Conservation (phyloP, 208 protist genomes). For the Blechomonas ayalai region DNA sequence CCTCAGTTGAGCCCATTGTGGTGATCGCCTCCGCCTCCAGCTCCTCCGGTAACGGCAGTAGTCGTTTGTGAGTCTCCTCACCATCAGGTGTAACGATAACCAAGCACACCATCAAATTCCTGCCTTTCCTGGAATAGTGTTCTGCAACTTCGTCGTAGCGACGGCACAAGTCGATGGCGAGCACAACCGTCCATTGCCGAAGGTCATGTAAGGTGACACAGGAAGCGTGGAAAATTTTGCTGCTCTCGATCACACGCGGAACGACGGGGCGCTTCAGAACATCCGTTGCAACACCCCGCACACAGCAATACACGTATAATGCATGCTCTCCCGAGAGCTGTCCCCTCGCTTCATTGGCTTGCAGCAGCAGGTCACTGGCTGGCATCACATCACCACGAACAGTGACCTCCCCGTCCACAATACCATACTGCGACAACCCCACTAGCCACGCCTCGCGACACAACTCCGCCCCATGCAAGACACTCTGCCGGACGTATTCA, state of each 20-base stretch:
- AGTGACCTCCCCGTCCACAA: slow-evolving; percentile 4
- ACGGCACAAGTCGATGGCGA: slow-evolving; percentile 45
- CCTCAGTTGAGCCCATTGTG: no score
- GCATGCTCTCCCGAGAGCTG: not conserved
- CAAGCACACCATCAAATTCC: slow-evolving; percentile 44
- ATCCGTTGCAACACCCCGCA: slow-evolving; percentile 41
- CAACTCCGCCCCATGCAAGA: slow-evolving; percentile 23
- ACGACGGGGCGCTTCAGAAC: slow-evolving; percentile 27
- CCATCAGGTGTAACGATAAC: no score
- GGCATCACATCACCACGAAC: not conserved
- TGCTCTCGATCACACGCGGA: slow-evolving; percentile 42
- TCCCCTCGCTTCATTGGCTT: slow-evolving; percentile 1
- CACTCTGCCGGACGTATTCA: slow-evolving; percentile 15
- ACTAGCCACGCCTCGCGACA: slow-evolving; percentile 55
- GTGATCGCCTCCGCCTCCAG: slow-evolving; percentile 13
- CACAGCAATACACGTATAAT: slow-evolving; percentile 25
- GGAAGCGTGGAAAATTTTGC: slow-evolving; percentile 53
- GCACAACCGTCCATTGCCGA: slow-evolving; percentile 53
- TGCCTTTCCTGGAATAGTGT: slow-evolving; percentile 17
- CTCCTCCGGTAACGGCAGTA: slow-evolving; percentile 20
- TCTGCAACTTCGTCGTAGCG: slow-evolving; percentile 48
- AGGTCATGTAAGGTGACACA: slow-evolving; percentile 18
- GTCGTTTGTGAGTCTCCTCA: no score
- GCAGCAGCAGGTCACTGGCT: not conserved
- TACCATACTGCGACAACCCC: slow-evolving; percentile 9